Evolutionary conservation across 2,329 filamentous ascomycete species (phyloP), one percentile per base, ranked within the genome.

Genomic region (Ascochyta pisi): DNA sequence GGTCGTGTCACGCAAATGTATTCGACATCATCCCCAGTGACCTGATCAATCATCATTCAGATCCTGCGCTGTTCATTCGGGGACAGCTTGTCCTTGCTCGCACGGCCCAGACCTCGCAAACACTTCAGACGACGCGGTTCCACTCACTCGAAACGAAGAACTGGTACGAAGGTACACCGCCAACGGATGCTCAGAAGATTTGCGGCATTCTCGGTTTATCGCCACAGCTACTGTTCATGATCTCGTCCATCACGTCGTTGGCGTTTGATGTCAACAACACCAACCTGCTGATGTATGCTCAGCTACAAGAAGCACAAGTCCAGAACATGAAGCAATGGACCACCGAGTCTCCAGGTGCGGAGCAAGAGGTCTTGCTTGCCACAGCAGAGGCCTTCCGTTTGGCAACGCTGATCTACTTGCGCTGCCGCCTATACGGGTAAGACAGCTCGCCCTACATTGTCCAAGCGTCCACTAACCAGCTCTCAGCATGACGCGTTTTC

Each of bases 1-100:
- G 71, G 71, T 72, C 69, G 2, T 65, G 62, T 39, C 71, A 73
- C 24, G 69, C 71, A 40, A 72, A 72, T 31, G 60, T 73, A 29
- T 70, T 73, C 51, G 66, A 73, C 43, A 64, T 63, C 5, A 69
- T 70, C 7, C 70, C 71, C 6, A 34, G 54, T 6, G 58, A 62
- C 8, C 53, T 58, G 40, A 49, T 70, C 39, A 56, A 69, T 43
- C 63, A 64, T 22, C 54, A 64, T 24, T 70, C 70, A 2, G 69
- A 69, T 26, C 26, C 67, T 5, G 67, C 64, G 13, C 57, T 70
- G n/a, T 73, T 71, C 51, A 66, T 73, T 15, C 67, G 65, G 34
- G 59, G 61, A 5, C 69, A 73, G 40, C 60, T 73, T 6, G 58
- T 65, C 16, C 62, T 73, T 4, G 67, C 71, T 26, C 62, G 69